Percentiles rank a stretch among this genome's conserved stretches.
Evolutionary conservation across 2,329 filamentous ascomycete genomes (phyloP).

Genomic region (Epichloe glyceriae): DNA sequence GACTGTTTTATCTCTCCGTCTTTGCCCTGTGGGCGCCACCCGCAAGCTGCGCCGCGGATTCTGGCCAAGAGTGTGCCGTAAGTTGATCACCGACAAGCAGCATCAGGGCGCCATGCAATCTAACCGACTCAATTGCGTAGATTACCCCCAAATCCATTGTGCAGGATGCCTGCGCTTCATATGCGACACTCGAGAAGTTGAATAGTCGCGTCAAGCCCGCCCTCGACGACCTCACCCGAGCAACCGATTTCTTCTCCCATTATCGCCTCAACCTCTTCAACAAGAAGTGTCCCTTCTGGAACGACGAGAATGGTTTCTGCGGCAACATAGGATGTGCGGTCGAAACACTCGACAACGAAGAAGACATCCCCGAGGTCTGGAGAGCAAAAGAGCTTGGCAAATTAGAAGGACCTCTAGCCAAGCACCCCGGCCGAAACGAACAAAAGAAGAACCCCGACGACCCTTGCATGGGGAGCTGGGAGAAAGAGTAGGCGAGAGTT

Average conservation of each 20-base stretch:
- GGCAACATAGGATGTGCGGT: constrained; percentile 95
- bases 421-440: constrained; percentile 66
- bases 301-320: constrained; percentile 84
- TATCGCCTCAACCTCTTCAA: constrained; percentile 92
- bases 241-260: constrained; percentile 96
- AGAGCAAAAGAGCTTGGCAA: constrained; percentile 84
- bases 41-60: constrained; percentile 27
- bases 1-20: constrained; percentile 41
- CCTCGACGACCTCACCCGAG: constrained; percentile 66
- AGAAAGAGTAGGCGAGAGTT: constrained; percentile 82
- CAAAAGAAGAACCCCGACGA: constrained; percentile 55
- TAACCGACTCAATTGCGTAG: constrained; percentile 32
- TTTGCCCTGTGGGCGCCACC: constrained; percentile 41
- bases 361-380: constrained; percentile 87
- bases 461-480: constrained; percentile 76
- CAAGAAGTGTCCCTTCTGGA: constrained; percentile 93
- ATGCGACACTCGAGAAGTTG: constrained; percentile 73
- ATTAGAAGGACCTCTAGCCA: constrained; percentile 79
- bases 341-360: constrained; percentile 86
- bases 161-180: constrained; percentile 88
- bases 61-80: constrained; percentile 41
- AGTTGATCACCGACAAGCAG: constrained; percentile 14
- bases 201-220: constrained; percentile 66
- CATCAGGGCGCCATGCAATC: background rate
- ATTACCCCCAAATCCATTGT: constrained; percentile 83